Evolutionary conservation across 768 basidiomycete species (phyloP).

Genomic region (Trametes sanguinea): DNA sequence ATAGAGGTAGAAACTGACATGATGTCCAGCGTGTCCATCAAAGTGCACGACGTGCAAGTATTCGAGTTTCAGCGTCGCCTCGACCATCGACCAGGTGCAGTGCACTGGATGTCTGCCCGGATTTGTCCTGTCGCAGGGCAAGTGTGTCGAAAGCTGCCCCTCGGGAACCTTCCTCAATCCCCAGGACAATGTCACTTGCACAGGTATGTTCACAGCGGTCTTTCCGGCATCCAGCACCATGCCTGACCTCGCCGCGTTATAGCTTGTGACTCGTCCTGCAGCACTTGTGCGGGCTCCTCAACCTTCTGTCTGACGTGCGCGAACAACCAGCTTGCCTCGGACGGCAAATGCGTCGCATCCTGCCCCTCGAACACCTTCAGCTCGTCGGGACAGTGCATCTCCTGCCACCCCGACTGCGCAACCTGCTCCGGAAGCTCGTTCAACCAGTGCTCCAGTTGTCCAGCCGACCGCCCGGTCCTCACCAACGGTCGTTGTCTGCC

Average conservation of each 20-base stretch:
- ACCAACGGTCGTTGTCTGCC: slow-evolving; percentile 76
- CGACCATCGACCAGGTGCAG: slow-evolving; percentile 63
- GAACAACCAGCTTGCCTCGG: slow-evolving; percentile 62
- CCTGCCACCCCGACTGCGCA: slow-evolving; percentile 86
- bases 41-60: slow-evolving; percentile 82
- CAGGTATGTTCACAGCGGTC: slow-evolving; percentile 43
- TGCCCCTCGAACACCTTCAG: slow-evolving; percentile 76
- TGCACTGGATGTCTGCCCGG: slow-evolving; percentile 83
- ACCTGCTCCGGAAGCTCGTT: slow-evolving; percentile 80
- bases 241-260: slow-evolving; percentile 13
- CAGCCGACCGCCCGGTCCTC: slow-evolving; percentile 66
- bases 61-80: slow-evolving; percentile 67
- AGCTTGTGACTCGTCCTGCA: slow-evolving; percentile 76
- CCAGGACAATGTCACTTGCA: slow-evolving; percentile 73
- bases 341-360: slow-evolving; percentile 71
- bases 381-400: slow-evolving; percentile 63
- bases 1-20: slow-evolving; percentile 2
- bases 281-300: slow-evolving; percentile 67
- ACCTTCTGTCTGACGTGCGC: slow-evolving; percentile 76
- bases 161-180: slow-evolving; percentile 71
- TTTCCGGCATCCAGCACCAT: neutral
- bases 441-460: slow-evolving; percentile 77
- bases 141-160: slow-evolving; percentile 73
- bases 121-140: slow-evolving; percentile 66
- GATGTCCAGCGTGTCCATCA: slow-evolving; percentile 67